Percentiles rank a stretch among this genome's conserved stretches.
Evolutionary conservation across 257 asterid species (phyloP).

Genomic region (Oldenlandia corymbosa): DNA sequence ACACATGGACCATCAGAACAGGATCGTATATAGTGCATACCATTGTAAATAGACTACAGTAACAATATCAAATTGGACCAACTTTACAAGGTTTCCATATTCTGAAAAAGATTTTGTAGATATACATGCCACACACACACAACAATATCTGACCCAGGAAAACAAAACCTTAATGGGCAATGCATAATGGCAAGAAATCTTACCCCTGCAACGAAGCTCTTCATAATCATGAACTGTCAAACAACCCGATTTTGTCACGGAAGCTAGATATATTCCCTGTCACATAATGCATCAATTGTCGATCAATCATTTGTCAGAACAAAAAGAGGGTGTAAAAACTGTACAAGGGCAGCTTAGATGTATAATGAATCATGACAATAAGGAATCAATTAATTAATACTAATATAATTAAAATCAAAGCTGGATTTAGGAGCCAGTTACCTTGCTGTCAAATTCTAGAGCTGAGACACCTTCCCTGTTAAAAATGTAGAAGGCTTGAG

Average conservation of each 20-base stretch:
- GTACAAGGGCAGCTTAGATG: too few species aligned
- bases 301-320: not conserved
- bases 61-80: not conserved
- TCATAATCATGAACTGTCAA: conserved; percentile 89
- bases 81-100: not conserved
- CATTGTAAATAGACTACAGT: too few species aligned
- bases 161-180: not conserved
- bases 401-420: not conserved
- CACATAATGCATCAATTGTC: conserved; percentile 16
- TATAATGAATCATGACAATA: not conserved
- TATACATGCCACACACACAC: not conserved
- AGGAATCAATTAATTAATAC: not conserved
- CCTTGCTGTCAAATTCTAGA: conserved; percentile 89
- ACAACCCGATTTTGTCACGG: conserved; percentile 83
- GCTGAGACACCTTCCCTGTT: conserved; percentile 74
- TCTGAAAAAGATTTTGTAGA: not conserved
- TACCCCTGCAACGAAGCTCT: conserved; percentile 58
- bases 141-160: not conserved
- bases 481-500: conserved; percentile 3
- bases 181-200: not conserved
- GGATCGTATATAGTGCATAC: too few species aligned
- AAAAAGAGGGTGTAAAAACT: not conserved
- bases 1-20: too few species aligned
- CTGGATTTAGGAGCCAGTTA: conserved; percentile 21
- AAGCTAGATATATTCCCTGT: conserved; percentile 90